phyloP scores from a whole-genome alignment of 441 rosid genomes.

The Pelargonium fulgidum region DNA sequence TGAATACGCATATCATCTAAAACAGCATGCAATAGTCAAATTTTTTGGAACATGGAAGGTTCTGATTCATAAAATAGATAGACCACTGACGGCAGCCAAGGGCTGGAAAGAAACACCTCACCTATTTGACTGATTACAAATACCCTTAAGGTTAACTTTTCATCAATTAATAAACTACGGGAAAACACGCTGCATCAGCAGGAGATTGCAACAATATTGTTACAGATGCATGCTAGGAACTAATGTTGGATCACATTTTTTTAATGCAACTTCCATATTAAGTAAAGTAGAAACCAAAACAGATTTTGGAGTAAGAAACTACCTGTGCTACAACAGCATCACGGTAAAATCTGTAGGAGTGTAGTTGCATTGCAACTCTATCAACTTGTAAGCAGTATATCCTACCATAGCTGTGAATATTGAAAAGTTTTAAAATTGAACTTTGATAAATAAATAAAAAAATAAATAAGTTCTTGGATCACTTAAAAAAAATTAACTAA shows the following conservation, averaged over 20 bases:
- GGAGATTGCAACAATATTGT: not conserved
- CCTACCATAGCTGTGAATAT: slow-evolving; percentile 78
- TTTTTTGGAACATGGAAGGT: not conserved
- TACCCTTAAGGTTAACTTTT: not conserved
- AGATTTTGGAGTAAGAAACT: slow-evolving; percentile 15
- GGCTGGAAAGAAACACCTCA: not conserved
- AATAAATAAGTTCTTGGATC: not conserved
- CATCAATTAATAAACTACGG: not conserved
- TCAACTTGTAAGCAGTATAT: slow-evolving; percentile 97
- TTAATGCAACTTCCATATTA: slow-evolving; percentile 5
- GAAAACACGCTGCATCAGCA: not conserved
- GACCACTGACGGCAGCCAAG: not conserved
- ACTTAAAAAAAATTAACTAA: slow-evolving; percentile 16
- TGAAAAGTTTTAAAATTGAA: slow-evolving; percentile 5
- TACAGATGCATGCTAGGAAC: not conserved
- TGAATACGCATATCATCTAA: not conserved
- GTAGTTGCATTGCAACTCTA: slow-evolving; percentile 90
- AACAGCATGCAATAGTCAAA: not conserved
- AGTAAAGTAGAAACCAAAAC: not conserved
- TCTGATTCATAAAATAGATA: not conserved
- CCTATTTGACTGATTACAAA: not conserved
- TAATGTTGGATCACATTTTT: not conserved
- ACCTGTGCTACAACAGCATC: slow-evolving; percentile 98
- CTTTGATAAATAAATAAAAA: not conserved
- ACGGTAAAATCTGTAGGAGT: slow-evolving; percentile 83